These are phyloP conservation scores for Barnettozyma pratensis DNA, from an alignment of 805 yeast genomes.

Conservation along the genomic window DNA sequence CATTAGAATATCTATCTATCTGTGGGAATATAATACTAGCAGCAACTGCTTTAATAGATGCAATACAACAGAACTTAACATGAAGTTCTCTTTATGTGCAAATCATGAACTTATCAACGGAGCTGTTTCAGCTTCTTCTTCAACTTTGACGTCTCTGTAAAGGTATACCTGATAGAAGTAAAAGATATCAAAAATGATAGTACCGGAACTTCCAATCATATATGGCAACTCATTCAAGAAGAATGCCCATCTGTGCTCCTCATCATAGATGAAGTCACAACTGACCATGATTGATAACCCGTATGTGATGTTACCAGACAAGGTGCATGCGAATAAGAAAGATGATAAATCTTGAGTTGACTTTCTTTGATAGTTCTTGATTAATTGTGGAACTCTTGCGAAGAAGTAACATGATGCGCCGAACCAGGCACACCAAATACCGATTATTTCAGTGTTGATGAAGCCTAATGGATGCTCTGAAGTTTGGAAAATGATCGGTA, in stretches of 20 bases:
- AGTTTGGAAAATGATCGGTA: slow-evolving; percentile 2
- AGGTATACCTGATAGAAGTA: slow-evolving; percentile 59
- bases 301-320: slow-evolving; percentile 73
- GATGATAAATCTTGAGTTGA: slow-evolving; percentile 88
- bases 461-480: not conserved
- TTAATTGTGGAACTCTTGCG: slow-evolving; percentile 80
- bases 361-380: slow-evolving; percentile 69
- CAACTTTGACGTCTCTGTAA: slow-evolving; percentile 19
- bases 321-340: slow-evolving; percentile 69
- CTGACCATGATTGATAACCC: slow-evolving; percentile 68
- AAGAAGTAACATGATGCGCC: slow-evolving; percentile 72
- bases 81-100: too few species aligned
- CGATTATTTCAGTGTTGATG: slow-evolving; percentile 25
- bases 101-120: slow-evolving; percentile 10
- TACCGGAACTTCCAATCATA: slow-evolving; percentile 80
- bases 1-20: too few species aligned
- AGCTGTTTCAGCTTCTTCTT: slow-evolving; percentile 9
- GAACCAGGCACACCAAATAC: slow-evolving; percentile 63
- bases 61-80: too few species aligned
- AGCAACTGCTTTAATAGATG: too few species aligned
- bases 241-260: slow-evolving; percentile 39
- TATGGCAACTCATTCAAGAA: slow-evolving; percentile 72
- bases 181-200: slow-evolving; percentile 67
- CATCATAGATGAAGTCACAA: slow-evolving; percentile 41
- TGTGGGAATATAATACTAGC: too few species aligned